Percentiles rank a stretch among this genome's conserved stretches.
Conservation (phyloP, 805 yeast genomes). For the Wickerhamiella musiphila region DNA sequence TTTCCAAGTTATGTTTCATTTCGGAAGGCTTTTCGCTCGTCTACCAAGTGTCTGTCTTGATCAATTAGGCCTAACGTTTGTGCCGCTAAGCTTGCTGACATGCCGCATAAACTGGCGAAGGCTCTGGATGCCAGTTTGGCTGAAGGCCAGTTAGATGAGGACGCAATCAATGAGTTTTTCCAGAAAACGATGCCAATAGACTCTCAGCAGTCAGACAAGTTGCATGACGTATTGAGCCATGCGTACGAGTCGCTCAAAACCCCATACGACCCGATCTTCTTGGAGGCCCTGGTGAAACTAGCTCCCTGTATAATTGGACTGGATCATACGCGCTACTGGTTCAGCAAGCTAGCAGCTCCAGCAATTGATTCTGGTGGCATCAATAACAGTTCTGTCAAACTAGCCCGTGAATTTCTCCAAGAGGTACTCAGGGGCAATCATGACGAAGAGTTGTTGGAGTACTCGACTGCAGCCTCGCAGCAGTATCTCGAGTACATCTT, state of each 20-base stretch:
- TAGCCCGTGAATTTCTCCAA: slow-evolving; percentile 19
- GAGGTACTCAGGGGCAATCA: slow-evolving; percentile 16
- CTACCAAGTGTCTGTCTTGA: too few species aligned
- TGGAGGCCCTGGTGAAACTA: slow-evolving; percentile 18
- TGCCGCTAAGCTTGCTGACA: too few species aligned
- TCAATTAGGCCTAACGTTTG: too few species aligned
- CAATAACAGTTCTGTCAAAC: slow-evolving; percentile 23
- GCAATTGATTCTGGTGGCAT: slow-evolving; percentile 45
- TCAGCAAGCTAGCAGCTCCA: slow-evolving; percentile 29
- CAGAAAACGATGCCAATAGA: slow-evolving; percentile 11
- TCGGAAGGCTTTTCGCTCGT: too few species aligned
- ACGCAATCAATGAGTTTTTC: slow-evolving; percentile 8
- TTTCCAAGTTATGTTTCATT: too few species aligned
- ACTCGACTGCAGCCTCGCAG: slow-evolving; percentile 12
- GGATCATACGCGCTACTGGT: slow-evolving; percentile 29
- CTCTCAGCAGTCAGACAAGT: slow-evolving; percentile 14
- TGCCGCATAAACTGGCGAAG: slow-evolving; percentile 9
- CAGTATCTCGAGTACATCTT: slow-evolving; percentile 14
- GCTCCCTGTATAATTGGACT: slow-evolving; percentile 17
- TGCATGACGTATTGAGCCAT: slow-evolving; percentile 22
- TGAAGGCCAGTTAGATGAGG: slow-evolving; percentile 7
- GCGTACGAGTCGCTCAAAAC: slow-evolving; percentile 12
- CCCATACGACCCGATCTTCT: slow-evolving; percentile 13
- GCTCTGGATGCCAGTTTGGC: slow-evolving; percentile 12
- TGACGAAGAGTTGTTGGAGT: slow-evolving; percentile 9